Evolutionary conservation across 2,329 filamentous ascomycete species (phyloP).

Genomic region (Exserohilum rostratum): DNA sequence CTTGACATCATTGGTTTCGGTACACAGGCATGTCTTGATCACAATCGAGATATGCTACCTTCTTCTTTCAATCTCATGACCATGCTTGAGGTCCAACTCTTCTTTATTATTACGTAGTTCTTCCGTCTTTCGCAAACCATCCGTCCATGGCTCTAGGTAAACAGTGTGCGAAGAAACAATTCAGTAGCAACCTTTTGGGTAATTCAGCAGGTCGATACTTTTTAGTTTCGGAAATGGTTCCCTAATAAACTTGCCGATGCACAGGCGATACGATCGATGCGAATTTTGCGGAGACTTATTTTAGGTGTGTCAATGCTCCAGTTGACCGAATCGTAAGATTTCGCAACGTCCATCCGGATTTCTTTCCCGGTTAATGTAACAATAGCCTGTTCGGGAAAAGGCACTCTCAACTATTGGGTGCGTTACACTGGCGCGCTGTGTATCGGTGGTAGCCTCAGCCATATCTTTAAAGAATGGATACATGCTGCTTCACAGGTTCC

Average conservation of each 20-base stretch:
- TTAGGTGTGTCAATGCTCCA: not conserved
- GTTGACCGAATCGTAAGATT: no score
- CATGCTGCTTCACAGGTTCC: no score
- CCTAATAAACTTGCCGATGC: not conserved
- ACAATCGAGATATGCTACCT: no score
- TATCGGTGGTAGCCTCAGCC: not conserved
- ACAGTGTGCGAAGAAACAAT: not conserved
- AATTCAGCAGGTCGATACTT: no score
- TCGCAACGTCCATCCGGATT: no score
- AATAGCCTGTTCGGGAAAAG: no score
- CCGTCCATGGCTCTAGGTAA: not conserved
- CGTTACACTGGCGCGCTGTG: not conserved
- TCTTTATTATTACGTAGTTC: slow-evolving; percentile 1
- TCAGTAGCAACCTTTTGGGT: not conserved
- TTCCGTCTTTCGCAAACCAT: not conserved
- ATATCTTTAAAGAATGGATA: not conserved
- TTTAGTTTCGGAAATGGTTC: no score
- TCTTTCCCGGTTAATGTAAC: no score
- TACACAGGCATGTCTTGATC: no score
- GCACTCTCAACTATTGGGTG: not conserved
- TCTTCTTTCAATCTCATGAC: no score
- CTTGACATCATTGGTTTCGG: no score
- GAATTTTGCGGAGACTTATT: not conserved
- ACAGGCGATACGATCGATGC: not conserved
- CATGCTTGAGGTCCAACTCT: not conserved